Percentiles rank a stretch among this genome's conserved stretches.
Conservation (phyloP, 2,329 filamentous ascomycete species). For the Cladophialophora chaetospira region DNA sequence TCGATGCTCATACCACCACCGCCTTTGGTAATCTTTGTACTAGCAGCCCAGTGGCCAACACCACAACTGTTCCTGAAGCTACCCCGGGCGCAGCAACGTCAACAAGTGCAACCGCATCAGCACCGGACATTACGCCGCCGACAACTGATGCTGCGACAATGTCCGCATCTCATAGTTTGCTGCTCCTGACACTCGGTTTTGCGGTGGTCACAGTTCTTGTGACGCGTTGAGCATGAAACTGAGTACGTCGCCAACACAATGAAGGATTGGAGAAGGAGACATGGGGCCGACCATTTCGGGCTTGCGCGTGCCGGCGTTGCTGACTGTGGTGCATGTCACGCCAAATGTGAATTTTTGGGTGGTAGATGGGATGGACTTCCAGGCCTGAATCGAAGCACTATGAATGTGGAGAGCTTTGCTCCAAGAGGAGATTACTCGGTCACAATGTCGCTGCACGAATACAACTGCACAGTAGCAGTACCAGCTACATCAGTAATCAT, state of each 20-base stretch:
- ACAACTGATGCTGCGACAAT: background rate
- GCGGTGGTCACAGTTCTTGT: background rate
- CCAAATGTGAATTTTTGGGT: background rate
- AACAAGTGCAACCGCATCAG: background rate
- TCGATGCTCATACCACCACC: background rate
- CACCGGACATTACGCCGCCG: slow-evolving; percentile 17
- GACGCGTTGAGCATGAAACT: background rate
- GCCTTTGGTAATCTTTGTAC: background rate
- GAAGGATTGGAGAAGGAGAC: background rate
- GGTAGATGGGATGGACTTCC: background rate
- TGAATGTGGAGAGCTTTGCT: background rate
- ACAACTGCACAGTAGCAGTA: background rate
- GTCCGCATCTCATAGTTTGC: background rate
- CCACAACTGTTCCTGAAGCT: background rate
- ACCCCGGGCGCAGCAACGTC: background rate
- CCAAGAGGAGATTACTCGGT: background rate
- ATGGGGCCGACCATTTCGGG: background rate
- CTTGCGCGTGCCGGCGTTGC: background rate
- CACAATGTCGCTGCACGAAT: background rate
- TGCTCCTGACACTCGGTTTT: background rate
- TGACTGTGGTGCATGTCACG: slow-evolving; percentile 9
- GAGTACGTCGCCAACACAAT: background rate
- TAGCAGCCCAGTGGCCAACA: background rate
- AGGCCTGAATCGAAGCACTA: background rate
- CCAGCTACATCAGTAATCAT: background rate